Base-by-base conservation (phyloP, 2,329 filamentous ascomycete species). In the Aspergillus quadrilineatus region DNA sequence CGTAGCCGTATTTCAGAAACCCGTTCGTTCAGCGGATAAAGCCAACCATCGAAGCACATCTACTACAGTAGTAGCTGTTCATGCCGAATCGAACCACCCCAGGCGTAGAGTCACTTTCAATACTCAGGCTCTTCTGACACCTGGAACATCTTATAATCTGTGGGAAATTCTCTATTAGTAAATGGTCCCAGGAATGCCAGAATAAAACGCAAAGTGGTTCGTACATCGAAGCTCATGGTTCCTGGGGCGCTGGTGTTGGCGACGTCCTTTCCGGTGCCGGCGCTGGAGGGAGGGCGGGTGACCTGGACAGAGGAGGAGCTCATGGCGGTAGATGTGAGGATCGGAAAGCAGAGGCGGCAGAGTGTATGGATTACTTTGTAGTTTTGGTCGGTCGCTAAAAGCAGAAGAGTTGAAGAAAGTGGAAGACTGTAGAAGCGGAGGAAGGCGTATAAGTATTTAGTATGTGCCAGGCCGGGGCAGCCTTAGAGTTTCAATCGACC, bases 51-150 rank as follows among this genome's bases (percentile, higher is more conserved):
- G 69, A 70, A 22, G 76, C 76, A 59, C 76, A 78, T 49, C 75
- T 73, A 49, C 65, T 71, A 65, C 78, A 80, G 62, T 80, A 80
- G 60, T 79, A 80, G 17, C 75, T 78, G 58, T 79, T 80, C 68
- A 78, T 76, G 53, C 76, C 77, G 63, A 79, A 79, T 45, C 73
- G 75, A 15, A 80, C 74, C 2, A 71, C 71, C 4, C 71, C 73
- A 1, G 69, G 63, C 8, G 70, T 65, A 6, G 73, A 71, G 6
- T 69, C 63, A 39, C 67, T 67, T 28, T 74, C 71, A n/a, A 78
- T 65, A 50, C 71, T 77, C 63, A 80, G 68, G 6, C 75, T 76
- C 57, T 76, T 73, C 65, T 79, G 77, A 63, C 78, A 80, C 22
- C 78, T 67, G 12, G 77, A 80, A 63, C 78, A 80, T 50, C 77